Base-by-base conservation (phyloP, 2,329 filamentous ascomycete genomes). In the Tolypocladium capitatum region DNA sequence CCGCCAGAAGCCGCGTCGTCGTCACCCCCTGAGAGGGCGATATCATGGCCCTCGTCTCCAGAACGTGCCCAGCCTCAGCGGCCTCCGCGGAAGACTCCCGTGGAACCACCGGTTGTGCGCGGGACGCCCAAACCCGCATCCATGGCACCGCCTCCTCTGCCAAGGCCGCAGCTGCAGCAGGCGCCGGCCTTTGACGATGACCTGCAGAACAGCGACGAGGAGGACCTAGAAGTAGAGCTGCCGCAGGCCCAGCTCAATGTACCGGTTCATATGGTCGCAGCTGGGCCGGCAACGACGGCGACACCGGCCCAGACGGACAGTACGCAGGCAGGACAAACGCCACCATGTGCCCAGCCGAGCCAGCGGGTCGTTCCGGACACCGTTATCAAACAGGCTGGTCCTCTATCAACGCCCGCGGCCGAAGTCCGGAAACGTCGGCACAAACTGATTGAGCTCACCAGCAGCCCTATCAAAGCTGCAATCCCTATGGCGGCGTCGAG, bases 211-310 rank as follows among this genome's bases (percentile, higher is more conserved):
- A 52, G 51, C 24, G 50, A 58, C 9, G 65, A 68, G 21, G 63
- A 68, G 14, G 64, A 67, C 9, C 48, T 67, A n/a, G 67, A 69
- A 43, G 58, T 61, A 43, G 58, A 60, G 33, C 51, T 66, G 5
- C 64, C 65, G 2, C 58, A 58, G 34, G 61, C 58, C 7, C 56
- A 44, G 10, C 27, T 36, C 11, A 49, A 53, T 35, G 41, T 30
- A 7, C 51, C 58, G 16, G 51, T 65, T 10, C 62, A 62, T 34
- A 52, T 56, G n/a, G 49, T 47, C 36, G 51, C 58, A 36, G 49
- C 56, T 14, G 53, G 49, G 30, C 46, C 51, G 4, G 47, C 53
- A 18, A 38, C 51, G 30, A 46, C 46, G 5, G 53, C 53, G 18
- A 49, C 52, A 5, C 56, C 50, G 18, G 43, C 41, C 31, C 24